Evolutionary conservation across 2,329 filamentous ascomycete genomes (phyloP).

Genomic region (Aureobasidium mangrovei): DNA sequence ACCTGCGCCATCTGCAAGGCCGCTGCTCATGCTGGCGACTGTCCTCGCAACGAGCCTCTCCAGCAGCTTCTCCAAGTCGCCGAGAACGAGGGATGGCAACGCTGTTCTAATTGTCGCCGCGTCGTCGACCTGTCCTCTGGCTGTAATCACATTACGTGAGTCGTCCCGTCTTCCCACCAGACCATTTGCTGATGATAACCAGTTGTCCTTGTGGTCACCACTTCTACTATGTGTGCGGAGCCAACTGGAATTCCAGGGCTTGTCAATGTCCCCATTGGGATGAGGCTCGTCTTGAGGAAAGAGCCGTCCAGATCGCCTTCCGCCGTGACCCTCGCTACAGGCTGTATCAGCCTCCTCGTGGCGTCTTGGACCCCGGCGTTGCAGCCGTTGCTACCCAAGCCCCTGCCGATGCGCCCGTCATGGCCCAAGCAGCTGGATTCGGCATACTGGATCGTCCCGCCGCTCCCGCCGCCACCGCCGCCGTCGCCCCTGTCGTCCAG

Average conservation of each 20-base stretch:
- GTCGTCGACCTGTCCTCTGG: constrained; percentile 44
- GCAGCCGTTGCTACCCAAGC: not conserved
- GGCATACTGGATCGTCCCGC: not conserved
- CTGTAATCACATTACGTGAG: constrained; percentile 51
- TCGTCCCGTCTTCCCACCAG: constrained; percentile 15
- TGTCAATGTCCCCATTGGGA: not conserved
- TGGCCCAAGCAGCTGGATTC: not conserved
- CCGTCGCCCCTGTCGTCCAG: not conserved
- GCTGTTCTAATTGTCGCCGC: constrained; percentile 38
- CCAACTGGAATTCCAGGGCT: constrained; percentile 18
- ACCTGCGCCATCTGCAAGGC: constrained; percentile 49
- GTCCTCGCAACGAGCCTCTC: constrained; percentile 36
- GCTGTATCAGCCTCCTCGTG: not conserved
- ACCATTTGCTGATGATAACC: not conserved
- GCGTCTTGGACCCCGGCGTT: not conserved
- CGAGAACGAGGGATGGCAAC: constrained; percentile 41
- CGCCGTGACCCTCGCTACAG: not conserved
- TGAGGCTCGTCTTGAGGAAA: constrained; percentile 15
- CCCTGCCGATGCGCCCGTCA: not conserved
- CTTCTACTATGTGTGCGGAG: constrained; percentile 26
- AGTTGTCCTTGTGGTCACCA: constrained; percentile 23
- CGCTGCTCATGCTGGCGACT: constrained; percentile 38
- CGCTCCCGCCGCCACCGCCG: not conserved
- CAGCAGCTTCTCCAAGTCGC: constrained; percentile 37
- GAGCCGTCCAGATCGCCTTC: constrained; percentile 23